phyloP scores from a whole-genome alignment of 495 filamentous ascomycete genomes.

The Symbiotaphrina buchneri region DNA sequence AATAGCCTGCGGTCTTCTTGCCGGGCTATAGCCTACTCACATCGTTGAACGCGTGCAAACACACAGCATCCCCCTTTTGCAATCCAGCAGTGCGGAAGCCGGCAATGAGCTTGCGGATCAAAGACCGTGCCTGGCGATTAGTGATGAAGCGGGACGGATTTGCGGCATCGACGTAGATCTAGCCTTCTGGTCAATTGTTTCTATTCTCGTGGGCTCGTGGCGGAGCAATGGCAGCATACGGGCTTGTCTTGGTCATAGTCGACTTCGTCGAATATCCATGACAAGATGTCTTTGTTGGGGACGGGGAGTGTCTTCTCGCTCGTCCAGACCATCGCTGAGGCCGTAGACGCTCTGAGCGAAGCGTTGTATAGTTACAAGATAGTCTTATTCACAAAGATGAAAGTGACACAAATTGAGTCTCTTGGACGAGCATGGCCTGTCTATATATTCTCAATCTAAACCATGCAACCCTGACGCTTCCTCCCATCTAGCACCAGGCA shows the following conservation, averaged over 20 bases:
- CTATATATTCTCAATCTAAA: no score
- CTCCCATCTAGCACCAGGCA: no score
- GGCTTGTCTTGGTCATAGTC: background rate
- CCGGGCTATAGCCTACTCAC: background rate
- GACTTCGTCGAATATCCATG: constrained; percentile 1
- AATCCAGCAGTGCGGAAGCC: background rate
- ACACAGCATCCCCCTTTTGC: background rate
- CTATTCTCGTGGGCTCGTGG: background rate
- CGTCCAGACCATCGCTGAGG: no score
- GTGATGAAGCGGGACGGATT: background rate
- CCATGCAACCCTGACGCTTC: no score
- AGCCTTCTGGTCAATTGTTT: no score
- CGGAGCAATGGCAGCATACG: background rate
- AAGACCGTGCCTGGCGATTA: background rate
- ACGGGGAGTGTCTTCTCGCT: no score
- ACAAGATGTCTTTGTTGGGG: background rate
- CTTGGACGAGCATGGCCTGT: no score
- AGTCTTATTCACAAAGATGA: no score
- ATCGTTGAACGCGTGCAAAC: constrained; percentile 1
- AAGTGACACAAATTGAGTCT: no score
- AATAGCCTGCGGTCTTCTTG: background rate
- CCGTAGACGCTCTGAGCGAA: no score
- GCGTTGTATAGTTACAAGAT: no score
- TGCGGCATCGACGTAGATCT: background rate
- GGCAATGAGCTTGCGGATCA: background rate